A percentile compares a stretch with the other conserved stretches of the same genome.
Evolutionary conservation across 768 basidiomycete genomes (phyloP).

Genomic region (Cystofilobasidium capitatum): DNA sequence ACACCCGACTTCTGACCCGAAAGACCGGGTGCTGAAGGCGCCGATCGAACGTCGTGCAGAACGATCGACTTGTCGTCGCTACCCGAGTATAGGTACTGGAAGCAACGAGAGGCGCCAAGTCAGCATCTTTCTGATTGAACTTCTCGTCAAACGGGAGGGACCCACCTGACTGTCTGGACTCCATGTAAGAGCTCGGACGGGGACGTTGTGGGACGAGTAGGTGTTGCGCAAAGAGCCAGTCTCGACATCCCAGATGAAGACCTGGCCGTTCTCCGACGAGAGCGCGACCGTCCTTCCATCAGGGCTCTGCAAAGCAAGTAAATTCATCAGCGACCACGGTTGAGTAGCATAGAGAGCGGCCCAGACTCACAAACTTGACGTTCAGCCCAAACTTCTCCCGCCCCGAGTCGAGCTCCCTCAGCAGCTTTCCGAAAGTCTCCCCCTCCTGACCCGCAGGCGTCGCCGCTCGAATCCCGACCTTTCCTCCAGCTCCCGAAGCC

Average conservation of each 20-base stretch:
- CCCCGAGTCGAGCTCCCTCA: constrained; percentile 37
- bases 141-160: not conserved
- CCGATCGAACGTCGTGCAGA: constrained; percentile 70
- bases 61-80: constrained; percentile 89
- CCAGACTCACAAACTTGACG: constrained; percentile 44
- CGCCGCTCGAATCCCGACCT: constrained; percentile 12
- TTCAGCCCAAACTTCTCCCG: constrained; percentile 40
- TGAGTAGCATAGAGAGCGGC: constrained; percentile 73
- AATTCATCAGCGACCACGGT: not conserved
- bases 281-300: constrained; percentile 74
- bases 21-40: not conserved
- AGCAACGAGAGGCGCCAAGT: not conserved
- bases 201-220: constrained; percentile 81
- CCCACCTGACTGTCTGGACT: constrained; percentile 73
- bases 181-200: constrained; percentile 78
- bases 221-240: constrained; percentile 55
- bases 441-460: constrained; percentile 18
- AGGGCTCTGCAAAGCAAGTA: constrained; percentile 54
- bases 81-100: constrained; percentile 71
- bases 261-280: constrained; percentile 75
- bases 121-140: not conserved
- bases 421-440: constrained; percentile 25
- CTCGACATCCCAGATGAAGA: constrained; percentile 74
- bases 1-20: constrained; percentile 53
- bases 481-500: constrained; percentile 20